Base-by-base conservation (phyloP, 2,329 filamentous ascomycete species). In the Ophiosphaerella korrae region DNA sequence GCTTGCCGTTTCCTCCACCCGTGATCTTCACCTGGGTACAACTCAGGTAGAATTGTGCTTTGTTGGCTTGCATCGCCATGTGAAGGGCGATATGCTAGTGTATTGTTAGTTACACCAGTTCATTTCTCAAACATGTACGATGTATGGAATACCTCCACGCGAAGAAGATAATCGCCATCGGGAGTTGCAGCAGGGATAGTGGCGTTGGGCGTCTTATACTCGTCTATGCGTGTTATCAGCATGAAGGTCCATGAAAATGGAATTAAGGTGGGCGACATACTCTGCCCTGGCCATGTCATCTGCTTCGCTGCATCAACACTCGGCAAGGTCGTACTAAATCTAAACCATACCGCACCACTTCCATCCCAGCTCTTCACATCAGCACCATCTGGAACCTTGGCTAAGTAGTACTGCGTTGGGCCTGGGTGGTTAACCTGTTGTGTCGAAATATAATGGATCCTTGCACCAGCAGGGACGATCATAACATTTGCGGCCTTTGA, bases 11-110 rank as follows among this genome's bases (percentile, higher is more conserved):
- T 5, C 75, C 76, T 9, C 75, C 74, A 12, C 71, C 74, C 0
- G 75, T 76, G 14, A 78, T 70, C 40, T 70, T 75, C 47, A 78
- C 60, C 55, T 79, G 76, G 4, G 69, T 70, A 46, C 77, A 79
- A 5, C 70, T 68, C 40, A 77, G 55, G 48, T 75, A 76, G 52
- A 73, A 72, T 50, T 74, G 72, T 12, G 70, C 69, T 45, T 63
- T 69, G 52, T 68, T 73, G 29, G 58, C 47, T 45, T 58, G 60
- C 57, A 62, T 60, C 41, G 66, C 66, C 60, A 65, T 57, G 52
- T 75, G 74, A 33, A 76, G 60, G 34, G 71, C 72, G 40, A 74
- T 74, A 14, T 74, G 70, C 51, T 29, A 29, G 7, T 29, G 6
- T 29, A 11, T 6, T 29, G 26, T 29, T 29, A 29, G 26, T 6